Conservation (phyloP, 2,329 filamentous ascomycete species). For the Calcarisporium arbuscula region DNA sequence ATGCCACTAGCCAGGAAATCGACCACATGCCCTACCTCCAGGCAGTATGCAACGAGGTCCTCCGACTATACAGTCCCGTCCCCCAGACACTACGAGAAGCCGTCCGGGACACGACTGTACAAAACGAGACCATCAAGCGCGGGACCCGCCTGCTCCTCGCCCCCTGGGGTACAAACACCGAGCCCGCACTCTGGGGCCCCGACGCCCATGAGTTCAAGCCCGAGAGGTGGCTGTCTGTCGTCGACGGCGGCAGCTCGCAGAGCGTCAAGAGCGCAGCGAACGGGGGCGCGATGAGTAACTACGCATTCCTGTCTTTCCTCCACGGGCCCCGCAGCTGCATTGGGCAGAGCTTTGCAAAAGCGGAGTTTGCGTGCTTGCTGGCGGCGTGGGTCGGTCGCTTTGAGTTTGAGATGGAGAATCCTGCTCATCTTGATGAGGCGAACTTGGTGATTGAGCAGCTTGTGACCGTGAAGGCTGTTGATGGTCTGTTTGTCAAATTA, state of each 20-base stretch:
- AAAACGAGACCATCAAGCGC: slow-evolving; percentile 13
- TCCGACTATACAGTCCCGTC: slow-evolving; percentile 33
- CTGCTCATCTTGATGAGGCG: no score
- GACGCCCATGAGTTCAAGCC: slow-evolving; percentile 30
- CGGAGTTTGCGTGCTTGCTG: slow-evolving; percentile 78
- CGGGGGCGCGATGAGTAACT: slow-evolving; percentile 64
- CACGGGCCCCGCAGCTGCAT: slow-evolving; percentile 40
- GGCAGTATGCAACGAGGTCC: slow-evolving; percentile 35
- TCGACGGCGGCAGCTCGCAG: slow-evolving; percentile 2
- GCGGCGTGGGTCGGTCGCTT: slow-evolving; percentile 72
- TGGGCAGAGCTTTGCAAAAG: slow-evolving; percentile 58
- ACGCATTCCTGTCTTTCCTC: slow-evolving; percentile 68
- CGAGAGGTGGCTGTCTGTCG: slow-evolving; percentile 28
- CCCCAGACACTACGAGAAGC: slow-evolving; percentile 21
- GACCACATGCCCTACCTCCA: slow-evolving; percentile 26
- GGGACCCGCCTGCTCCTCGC: neutral
- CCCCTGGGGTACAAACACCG: neutral
- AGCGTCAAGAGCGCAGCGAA: slow-evolving; percentile 23
- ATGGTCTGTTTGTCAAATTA: no score
- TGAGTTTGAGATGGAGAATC: slow-evolving; percentile 51
- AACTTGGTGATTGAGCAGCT: no score
- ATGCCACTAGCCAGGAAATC: slow-evolving; percentile 9
- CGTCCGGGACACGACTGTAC: slow-evolving; percentile 23
- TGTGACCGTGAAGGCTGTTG: no score
- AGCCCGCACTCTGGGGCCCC: slow-evolving; percentile 31